These are phyloP conservation scores for Nakataea oryzae DNA, from an alignment of 2,329 filamentous ascomycete species.

Conservation along the genomic window DNA sequence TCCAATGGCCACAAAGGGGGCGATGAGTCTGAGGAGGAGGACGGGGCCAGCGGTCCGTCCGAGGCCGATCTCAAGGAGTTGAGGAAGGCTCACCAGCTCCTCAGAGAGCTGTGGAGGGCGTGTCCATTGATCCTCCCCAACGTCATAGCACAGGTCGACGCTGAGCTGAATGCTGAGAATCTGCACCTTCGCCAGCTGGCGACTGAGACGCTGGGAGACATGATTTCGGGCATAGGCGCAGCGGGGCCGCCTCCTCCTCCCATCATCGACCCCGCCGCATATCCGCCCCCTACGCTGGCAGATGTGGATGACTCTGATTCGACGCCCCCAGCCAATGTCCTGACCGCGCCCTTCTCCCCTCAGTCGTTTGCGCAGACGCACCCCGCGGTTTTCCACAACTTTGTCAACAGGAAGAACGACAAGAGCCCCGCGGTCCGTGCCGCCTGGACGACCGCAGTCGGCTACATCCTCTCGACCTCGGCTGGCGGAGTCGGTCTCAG, in stretches of 20 bases:
- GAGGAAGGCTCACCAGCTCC: conserved; percentile 76
- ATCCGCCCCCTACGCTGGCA: conserved; percentile 62
- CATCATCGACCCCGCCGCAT: conserved; percentile 68
- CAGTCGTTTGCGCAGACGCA: conserved; percentile 85
- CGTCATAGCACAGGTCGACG: conserved; percentile 87
- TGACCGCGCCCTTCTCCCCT: conserved; percentile 76
- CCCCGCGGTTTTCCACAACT: conserved; percentile 67
- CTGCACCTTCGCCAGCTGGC: conserved; percentile 76
- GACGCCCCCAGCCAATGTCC: conserved; percentile 44
- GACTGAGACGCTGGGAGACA: conserved; percentile 89
- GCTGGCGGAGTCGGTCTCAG: conserved; percentile 84
- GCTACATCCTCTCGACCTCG: conserved; percentile 81
- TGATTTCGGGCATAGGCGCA: conserved; percentile 86
- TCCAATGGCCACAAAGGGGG: conserved; percentile 46
- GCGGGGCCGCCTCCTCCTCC: conserved; percentile 71
- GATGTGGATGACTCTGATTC: conserved; percentile 46
- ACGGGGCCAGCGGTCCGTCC: conserved; percentile 50
- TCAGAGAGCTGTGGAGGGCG: conserved; percentile 89
- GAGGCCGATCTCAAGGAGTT: conserved; percentile 82
- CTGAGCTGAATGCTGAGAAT: conserved; percentile 84
- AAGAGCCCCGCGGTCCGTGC: conserved; percentile 74
- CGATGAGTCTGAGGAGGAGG: conserved; percentile 55
- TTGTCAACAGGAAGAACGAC: conserved; percentile 76
- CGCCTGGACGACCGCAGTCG: conserved; percentile 75
- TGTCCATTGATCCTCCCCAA: conserved; percentile 82